These are phyloP conservation scores for Podospora bellae-mahoneyi DNA, from an alignment of 495 filamentous ascomycete species.

Conservation along the genomic window DNA sequence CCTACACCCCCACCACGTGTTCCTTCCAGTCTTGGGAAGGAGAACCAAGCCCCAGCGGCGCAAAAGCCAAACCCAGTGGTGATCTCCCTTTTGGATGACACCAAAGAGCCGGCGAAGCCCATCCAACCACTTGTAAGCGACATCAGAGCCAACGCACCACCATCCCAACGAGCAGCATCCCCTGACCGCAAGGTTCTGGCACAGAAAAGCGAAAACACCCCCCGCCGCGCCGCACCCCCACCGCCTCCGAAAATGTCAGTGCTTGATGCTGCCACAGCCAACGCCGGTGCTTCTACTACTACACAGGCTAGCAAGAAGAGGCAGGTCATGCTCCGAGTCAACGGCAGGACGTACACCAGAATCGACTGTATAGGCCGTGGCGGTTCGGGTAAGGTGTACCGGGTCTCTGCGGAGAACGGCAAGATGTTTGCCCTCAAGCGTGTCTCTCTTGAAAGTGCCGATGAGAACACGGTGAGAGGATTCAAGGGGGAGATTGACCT, in stretches of 20 bases:
- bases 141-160: slow-evolving; percentile 8
- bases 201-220: slow-evolving; percentile 75
- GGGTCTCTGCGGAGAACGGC: slow-evolving; percentile 93
- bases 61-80: slow-evolving; percentile 53
- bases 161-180: slow-evolving; percentile 31
- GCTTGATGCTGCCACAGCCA: slow-evolving; percentile 82
- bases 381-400: slow-evolving; percentile 89
- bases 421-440: slow-evolving; percentile 92
- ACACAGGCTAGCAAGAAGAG: slow-evolving; percentile 67
- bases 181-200: slow-evolving; percentile 69
- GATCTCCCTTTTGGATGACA: slow-evolving; percentile 47
- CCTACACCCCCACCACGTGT: slow-evolving; percentile 55
- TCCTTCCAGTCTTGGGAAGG: slow-evolving; percentile 65
- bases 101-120: slow-evolving; percentile 52
- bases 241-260: slow-evolving; percentile 94
- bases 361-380: slow-evolving; percentile 88
- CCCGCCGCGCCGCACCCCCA: slow-evolving; percentile 73
- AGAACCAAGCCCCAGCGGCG: slow-evolving; percentile 74
- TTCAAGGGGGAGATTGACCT: slow-evolving; percentile 98
- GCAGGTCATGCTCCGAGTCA: slow-evolving; percentile 76
- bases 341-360: slow-evolving; percentile 84
- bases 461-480: slow-evolving; percentile 74
- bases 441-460: slow-evolving; percentile 85
- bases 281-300: slow-evolving; percentile 71
- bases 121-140: slow-evolving; percentile 14